Evolutionary conservation across 306 rosid species (phyloP).

Genomic region (Fagus crenata): DNA sequence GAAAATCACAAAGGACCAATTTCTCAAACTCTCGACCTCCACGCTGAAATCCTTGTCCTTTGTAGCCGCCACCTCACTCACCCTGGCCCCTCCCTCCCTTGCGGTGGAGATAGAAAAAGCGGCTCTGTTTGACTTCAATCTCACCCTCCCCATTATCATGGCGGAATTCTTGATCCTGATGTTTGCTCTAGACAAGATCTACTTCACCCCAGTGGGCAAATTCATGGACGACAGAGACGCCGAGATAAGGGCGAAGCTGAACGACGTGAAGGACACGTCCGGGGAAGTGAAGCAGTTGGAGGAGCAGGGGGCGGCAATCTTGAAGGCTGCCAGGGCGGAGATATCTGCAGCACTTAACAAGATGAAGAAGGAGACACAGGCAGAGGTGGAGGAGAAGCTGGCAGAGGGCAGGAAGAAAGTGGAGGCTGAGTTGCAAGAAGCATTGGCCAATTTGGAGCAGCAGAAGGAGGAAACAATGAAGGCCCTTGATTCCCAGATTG

Average conservation of each 20-base stretch:
- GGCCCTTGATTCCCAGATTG: slow-evolving; percentile 79
- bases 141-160: slow-evolving; percentile 76
- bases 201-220: slow-evolving; percentile 72
- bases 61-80: slow-evolving; percentile 49
- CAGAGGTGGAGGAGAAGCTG: slow-evolving; percentile 75
- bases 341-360: slow-evolving; percentile 74
- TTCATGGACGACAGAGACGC: slow-evolving; percentile 93
- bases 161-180: slow-evolving; percentile 72
- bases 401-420: slow-evolving; percentile 78
- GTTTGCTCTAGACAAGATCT: slow-evolving; percentile 82
- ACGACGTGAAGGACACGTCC: slow-evolving; percentile 80
- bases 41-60: slow-evolving; percentile 59
- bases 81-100: slow-evolving; percentile 61
- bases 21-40: slow-evolving; percentile 35
- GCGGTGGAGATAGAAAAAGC: slow-evolving; percentile 77
- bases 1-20: slow-evolving; percentile 34
- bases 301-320: slow-evolving; percentile 64
- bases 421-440: slow-evolving; percentile 84
- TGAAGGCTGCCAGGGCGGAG: slow-evolving; percentile 87
- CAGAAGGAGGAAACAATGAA: slow-evolving; percentile 80
- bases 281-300: slow-evolving; percentile 79
- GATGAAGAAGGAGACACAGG: slow-evolving; percentile 95
- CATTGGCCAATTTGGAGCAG: slow-evolving; percentile 59
- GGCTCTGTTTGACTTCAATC: slow-evolving; percentile 86
- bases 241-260: slow-evolving; percentile 69